Percentiles rank a stretch among this genome's conserved stretches.
Evolutionary conservation across 1,284 basidiomycete species (phyloP).

Genomic region (Tilletia caries): DNA sequence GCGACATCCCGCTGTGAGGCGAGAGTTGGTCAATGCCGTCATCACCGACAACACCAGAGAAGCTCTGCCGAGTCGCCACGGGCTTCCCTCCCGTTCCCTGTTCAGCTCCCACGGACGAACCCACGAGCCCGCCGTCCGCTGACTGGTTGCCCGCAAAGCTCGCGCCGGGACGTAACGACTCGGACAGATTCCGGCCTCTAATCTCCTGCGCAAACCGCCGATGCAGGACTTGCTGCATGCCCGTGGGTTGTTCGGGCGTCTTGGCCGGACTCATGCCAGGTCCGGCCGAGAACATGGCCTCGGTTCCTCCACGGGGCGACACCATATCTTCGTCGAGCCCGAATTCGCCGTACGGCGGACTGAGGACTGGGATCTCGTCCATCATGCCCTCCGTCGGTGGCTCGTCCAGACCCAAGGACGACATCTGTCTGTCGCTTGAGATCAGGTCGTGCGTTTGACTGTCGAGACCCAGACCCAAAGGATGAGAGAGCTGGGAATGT

Average conservation of each 20-base stretch:
- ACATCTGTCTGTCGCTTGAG: not conserved
- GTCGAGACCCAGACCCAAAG: too few relatives aligned
- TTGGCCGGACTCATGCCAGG: not conserved
- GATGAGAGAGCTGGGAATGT: too few relatives aligned
- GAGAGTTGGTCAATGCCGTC: too few relatives aligned
- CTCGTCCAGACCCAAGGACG: not conserved
- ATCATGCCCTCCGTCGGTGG: not conserved
- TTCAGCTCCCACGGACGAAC: not conserved
- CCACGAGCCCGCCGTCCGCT: not conserved
- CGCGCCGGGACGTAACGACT: not conserved
- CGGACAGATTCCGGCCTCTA: conserved; percentile 1
- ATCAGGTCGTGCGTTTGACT: not conserved
- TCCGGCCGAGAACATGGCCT: not conserved
- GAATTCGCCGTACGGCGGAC: conserved; percentile 8
- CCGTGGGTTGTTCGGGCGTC: not conserved
- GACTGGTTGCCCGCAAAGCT: not conserved
- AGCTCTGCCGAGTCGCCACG: not conserved
- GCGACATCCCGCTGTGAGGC: too few relatives aligned
- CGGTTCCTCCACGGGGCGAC: not conserved
- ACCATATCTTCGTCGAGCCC: not conserved
- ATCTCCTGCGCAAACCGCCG: conserved; percentile 11
- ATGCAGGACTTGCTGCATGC: not conserved
- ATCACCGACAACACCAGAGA: not conserved
- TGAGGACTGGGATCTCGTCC: not conserved
- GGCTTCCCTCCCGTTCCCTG: not conserved